These are phyloP conservation scores for Rosa chinensis DNA, from an alignment of 306 rosid genomes.

Conservation along the genomic window DNA sequence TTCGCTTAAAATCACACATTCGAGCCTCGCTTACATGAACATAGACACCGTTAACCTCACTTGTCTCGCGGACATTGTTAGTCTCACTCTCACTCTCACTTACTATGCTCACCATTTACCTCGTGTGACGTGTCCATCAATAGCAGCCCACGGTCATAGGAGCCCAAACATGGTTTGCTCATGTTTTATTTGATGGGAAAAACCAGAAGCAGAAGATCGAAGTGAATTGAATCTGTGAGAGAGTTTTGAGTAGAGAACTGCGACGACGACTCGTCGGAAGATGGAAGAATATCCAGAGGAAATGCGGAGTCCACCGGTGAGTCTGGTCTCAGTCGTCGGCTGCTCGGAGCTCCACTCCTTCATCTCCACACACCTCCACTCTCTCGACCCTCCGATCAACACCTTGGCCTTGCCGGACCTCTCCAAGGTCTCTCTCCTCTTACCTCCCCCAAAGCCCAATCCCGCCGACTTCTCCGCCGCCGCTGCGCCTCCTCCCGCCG, in stretches of 20 bases:
- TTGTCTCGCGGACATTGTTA: no score
- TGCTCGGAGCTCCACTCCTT: constrained; percentile 66
- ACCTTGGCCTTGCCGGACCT: constrained; percentile 83
- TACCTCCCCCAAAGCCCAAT: constrained; percentile 33
- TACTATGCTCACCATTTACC: no score
- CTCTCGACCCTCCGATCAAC: constrained; percentile 83
- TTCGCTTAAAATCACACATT: no score
- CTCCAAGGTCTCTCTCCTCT: constrained; percentile 58
- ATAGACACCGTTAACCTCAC: no score
- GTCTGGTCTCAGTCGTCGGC: constrained; percentile 68
- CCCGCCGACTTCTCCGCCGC: constrained; percentile 19
- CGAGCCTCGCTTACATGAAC: no score
- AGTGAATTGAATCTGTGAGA: constrained; percentile 4
- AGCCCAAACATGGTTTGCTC: background rate
- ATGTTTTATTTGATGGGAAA: background rate
- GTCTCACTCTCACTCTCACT: no score
- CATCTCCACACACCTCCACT: constrained; percentile 58
- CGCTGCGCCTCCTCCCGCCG: constrained; percentile 20
- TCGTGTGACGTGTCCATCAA: no score
- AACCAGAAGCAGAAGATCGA: background rate
- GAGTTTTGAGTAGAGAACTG: background rate
- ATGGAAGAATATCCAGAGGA: constrained; percentile 97
- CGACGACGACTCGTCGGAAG: constrained; percentile 5
- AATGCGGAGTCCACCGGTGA: constrained; percentile 85
- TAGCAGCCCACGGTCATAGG: background rate